A percentile compares a stretch with the other conserved stretches of the same genome.
phyloP scores from a whole-genome alignment of 352 stramenopile species.

The Phytophthora capsici region DNA sequence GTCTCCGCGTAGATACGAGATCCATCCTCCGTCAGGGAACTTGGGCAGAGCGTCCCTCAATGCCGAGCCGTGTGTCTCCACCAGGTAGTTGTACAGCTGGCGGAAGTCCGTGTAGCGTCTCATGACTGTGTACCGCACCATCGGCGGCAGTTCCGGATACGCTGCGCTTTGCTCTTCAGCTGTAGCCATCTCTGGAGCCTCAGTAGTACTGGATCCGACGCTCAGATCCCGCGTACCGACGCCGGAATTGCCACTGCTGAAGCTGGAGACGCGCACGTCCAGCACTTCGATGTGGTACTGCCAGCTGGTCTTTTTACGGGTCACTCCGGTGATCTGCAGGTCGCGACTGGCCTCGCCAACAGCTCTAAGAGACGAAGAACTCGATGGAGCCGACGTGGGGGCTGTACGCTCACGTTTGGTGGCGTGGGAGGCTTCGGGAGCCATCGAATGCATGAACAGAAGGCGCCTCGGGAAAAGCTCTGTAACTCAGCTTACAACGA shows the following conservation, averaged over 20 bases:
- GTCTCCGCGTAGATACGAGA: slow-evolving; percentile 79
- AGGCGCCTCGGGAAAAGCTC: neutral
- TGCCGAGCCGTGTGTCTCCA: slow-evolving; percentile 51
- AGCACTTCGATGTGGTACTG: slow-evolving; percentile 86
- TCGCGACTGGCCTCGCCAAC: slow-evolving; percentile 51
- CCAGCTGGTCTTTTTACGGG: slow-evolving; percentile 68
- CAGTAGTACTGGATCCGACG: neutral
- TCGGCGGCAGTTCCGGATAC: slow-evolving; percentile 59
- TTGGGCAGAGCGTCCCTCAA: slow-evolving; percentile 58
- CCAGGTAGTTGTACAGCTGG: slow-evolving; percentile 62
- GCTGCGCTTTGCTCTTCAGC: slow-evolving; percentile 17
- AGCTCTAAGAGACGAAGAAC: slow-evolving; percentile 10
- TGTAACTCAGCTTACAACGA: slow-evolving; percentile 1
- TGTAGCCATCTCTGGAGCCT: neutral
- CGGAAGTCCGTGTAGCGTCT: slow-evolving; percentile 83
- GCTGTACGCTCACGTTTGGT: slow-evolving; percentile 23
- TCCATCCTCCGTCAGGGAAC: slow-evolving; percentile 72
- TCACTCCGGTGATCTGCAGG: slow-evolving; percentile 76
- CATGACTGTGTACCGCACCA: slow-evolving; percentile 85
- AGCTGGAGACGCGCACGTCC: slow-evolving; percentile 53
- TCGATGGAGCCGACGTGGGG: slow-evolving; percentile 8
- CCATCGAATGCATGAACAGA: slow-evolving; percentile 9
- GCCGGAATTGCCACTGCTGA: slow-evolving; percentile 20
- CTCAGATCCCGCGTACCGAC: slow-evolving; percentile 9
- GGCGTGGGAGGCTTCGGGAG: slow-evolving; percentile 11